These are phyloP conservation scores for Kwoniella sp. DNA, from an alignment of 768 basidiomycete genomes.

Conservation along the genomic window DNA sequence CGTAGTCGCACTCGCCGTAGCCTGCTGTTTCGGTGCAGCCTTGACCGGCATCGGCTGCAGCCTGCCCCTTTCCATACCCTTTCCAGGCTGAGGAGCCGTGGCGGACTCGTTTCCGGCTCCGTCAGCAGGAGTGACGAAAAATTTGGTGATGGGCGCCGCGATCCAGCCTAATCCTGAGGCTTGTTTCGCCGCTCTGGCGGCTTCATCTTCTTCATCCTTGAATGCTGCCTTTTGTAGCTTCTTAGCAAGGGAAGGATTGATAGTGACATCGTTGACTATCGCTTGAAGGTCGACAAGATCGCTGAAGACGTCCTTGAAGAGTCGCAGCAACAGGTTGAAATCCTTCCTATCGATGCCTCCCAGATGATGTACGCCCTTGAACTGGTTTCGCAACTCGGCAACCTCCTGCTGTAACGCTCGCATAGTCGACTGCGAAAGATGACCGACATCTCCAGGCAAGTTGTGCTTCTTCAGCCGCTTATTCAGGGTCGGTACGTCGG, in stretches of 20 bases:
- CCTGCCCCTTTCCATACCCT: conserved; percentile 32
- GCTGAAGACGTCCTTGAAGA: conserved; percentile 79
- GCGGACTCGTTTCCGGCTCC: conserved; percentile 14
- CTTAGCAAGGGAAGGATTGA: conserved; percentile 77
- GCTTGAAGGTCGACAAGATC: conserved; percentile 81
- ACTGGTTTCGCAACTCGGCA: conserved; percentile 69
- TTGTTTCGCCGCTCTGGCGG: conserved; percentile 47
- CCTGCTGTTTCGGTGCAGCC: conserved; percentile 75
- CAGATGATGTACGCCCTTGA: conserved; percentile 73
- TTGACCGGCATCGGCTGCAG: conserved; percentile 40
- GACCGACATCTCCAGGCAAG: conserved; percentile 74
- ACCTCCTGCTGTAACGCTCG: conserved; percentile 73
- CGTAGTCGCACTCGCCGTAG: conserved; percentile 81
- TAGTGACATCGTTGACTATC: conserved; percentile 81
- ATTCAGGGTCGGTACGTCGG: conserved; percentile 84
- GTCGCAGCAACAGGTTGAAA: conserved; percentile 75
- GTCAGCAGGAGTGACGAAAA: conserved; percentile 63
- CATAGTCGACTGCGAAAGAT: conserved; percentile 82
- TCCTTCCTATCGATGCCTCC: conserved; percentile 73
- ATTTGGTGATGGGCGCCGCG: conserved; percentile 73
- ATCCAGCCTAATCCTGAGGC: conserved; percentile 67
- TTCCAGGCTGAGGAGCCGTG: background rate
- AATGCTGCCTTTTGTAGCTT: conserved; percentile 60
- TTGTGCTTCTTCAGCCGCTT: conserved; percentile 89
- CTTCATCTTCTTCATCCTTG: conserved; percentile 60